Conservation (phyloP, 2,329 filamentous ascomycete genomes). For the Cylindrodendrum hubeiense region DNA sequence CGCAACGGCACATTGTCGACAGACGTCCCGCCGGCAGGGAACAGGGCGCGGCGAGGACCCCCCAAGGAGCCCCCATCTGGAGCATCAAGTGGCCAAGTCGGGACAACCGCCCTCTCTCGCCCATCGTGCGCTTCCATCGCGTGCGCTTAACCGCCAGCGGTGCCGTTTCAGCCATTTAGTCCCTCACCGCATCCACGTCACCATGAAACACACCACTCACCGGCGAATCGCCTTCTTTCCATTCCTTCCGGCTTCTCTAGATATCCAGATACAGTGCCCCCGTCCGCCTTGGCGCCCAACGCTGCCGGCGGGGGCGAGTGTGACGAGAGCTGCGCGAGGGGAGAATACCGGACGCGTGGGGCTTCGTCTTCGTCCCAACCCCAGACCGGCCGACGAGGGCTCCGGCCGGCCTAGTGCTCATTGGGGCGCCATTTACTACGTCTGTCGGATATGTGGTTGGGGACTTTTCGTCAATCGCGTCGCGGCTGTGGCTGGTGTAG, state of each 20-base stretch:
- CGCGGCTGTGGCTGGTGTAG: slow-evolving; percentile 5
- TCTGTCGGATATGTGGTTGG: not conserved
- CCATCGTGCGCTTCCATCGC: slow-evolving; percentile 28
- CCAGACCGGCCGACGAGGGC: not conserved
- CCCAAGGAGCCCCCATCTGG: slow-evolving; percentile 12
- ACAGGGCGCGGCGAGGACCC: slow-evolving; percentile 21
- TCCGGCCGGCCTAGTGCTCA: slow-evolving; percentile 1
- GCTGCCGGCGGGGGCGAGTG: not conserved
- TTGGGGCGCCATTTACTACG: not conserved
- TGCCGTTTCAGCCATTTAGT: slow-evolving; percentile 29
- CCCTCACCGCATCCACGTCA: slow-evolving; percentile 39
- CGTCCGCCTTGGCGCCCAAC: slow-evolving; percentile 13
- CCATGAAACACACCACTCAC: slow-evolving; percentile 39
- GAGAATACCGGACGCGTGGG: not conserved
- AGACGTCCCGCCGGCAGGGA: slow-evolving; percentile 22
- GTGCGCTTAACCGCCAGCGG: slow-evolving; percentile 20
- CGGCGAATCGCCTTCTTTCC: slow-evolving; percentile 32
- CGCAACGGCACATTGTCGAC: slow-evolving; percentile 29
- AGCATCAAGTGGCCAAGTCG: slow-evolving; percentile 11
- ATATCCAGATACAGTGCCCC: not conserved
- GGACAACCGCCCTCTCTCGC: slow-evolving; percentile 7
- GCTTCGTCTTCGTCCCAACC: slow-evolving; percentile 9
- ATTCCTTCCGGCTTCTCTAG: slow-evolving; percentile 19
- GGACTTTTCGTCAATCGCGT: not conserved
- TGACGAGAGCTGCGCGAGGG: slow-evolving; percentile 14